Base-by-base conservation (phyloP, 129 eudicot species). In the Flaveria linearis region DNA sequence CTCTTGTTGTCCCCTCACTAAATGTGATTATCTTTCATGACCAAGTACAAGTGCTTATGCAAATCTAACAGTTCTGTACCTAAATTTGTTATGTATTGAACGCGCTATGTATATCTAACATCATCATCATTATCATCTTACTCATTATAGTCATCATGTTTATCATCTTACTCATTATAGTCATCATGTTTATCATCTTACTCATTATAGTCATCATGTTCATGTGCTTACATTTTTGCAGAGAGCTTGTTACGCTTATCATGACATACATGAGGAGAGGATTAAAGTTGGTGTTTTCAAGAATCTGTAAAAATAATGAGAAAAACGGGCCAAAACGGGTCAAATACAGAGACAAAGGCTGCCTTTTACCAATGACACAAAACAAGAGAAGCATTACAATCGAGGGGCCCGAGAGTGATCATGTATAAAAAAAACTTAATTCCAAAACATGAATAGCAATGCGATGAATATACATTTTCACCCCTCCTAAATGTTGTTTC, bases 221-320 rank as follows among this genome's bases (percentile, higher is more conserved):
- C 22, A 33, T 46, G 9, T 60, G 41, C 41, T 60, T 23, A 1
- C n/a, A 9, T 7, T 1, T 55, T 18, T 87, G 87, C 90, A 93
- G 98, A 75, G 98, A 93, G 84, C 87, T 93, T 80, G 91, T 83
- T 5, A 86, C 89, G 6, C 79, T 86, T 50, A 50, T 88, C 36
- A 78, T 90, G 66, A 86, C 88, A 64, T 88, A 72, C 73, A 80
- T 87, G 82, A 84, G 87, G 77, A 85, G 85, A 64, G 90, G 92
- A 71, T 72, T 88, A 9, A 87, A 87, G 74, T 69, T 78, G 20
- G 77, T 86, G 57, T 83, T 87, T 20, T 83, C 85, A 42, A 87
- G 82, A 76, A 78, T 88, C 25, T 84, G 93, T 95, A 90, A 77
- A 61, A 82, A 88, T 36, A 83, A 81, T 13, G 98, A 78, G 45